Conservation (phyloP, 441 rosid genomes). For the Rhodomyrtus psidioides region DNA sequence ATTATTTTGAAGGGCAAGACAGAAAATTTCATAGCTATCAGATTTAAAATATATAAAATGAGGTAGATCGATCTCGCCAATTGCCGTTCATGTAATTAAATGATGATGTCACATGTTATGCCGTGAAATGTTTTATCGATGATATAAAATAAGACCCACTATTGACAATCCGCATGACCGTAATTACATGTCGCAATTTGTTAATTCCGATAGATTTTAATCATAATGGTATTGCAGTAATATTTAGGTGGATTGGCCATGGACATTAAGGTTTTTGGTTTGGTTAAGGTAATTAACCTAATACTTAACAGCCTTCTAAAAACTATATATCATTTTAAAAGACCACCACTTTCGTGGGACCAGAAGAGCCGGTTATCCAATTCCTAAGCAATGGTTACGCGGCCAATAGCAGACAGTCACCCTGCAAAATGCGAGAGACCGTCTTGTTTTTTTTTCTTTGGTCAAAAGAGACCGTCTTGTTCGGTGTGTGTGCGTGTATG, state of each 20-base stretch:
- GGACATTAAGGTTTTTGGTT: not conserved
- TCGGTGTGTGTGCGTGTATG: no score
- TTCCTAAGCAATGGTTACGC: no score
- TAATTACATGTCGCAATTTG: not conserved
- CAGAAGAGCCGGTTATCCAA: no score
- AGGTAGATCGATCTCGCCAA: not conserved
- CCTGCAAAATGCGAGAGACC: no score
- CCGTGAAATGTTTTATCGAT: not conserved
- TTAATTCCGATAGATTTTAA: not conserved
- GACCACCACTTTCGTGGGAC: not conserved
- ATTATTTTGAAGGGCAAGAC: not conserved
- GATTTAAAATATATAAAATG: not conserved
- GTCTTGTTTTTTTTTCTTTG: no score
- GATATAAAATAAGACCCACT: not conserved
- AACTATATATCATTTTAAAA: no score
- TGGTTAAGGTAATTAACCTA: not conserved
- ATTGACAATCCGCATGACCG: fast-evolving
- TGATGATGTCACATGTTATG: not conserved
- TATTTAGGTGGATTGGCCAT: not conserved
- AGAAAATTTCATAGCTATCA: not conserved
- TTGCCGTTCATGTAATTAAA: not conserved
- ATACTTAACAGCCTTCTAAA: not conserved
- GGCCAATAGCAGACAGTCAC: no score
- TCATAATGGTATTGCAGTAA: not conserved
- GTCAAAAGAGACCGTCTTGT: no score